These are phyloP conservation scores for Collybiopsis luxurians DNA, from an alignment of 768 basidiomycete genomes.

Conservation along the genomic window DNA sequence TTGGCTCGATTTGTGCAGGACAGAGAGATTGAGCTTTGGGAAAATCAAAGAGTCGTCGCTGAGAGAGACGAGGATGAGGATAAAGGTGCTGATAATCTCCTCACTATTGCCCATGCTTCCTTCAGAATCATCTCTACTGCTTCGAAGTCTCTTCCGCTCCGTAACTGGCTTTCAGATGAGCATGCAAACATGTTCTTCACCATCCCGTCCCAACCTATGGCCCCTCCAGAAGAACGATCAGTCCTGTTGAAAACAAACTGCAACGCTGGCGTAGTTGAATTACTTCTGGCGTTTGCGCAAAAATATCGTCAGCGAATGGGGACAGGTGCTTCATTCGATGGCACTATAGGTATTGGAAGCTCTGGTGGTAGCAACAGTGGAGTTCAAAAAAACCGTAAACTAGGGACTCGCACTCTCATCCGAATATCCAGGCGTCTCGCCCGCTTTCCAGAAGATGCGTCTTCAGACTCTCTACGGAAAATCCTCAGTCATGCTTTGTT, in stretches of 20 bases:
- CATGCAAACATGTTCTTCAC: slow-evolving; percentile 73
- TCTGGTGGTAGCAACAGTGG: neutral
- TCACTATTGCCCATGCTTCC: slow-evolving; percentile 51
- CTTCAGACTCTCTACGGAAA: slow-evolving; percentile 36
- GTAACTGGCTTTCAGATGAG: slow-evolving; percentile 66
- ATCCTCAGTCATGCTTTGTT: slow-evolving; percentile 50
- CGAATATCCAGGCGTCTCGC: slow-evolving; percentile 52
- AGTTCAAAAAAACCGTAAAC: slow-evolving; percentile 56
- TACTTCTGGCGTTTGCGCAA: slow-evolving; percentile 51
- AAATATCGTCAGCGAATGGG: slow-evolving; percentile 46
- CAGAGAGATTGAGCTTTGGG: slow-evolving; percentile 65
- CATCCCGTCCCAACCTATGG: slow-evolving; percentile 60
- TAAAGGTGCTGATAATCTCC: slow-evolving; percentile 11
- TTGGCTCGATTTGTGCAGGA: slow-evolving; percentile 59
- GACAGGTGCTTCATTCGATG: slow-evolving; percentile 44
- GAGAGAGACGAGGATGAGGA: slow-evolving; percentile 47
- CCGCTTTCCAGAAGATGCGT: slow-evolving; percentile 34
- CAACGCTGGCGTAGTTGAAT: slow-evolving; percentile 28
- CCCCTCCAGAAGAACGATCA: slow-evolving; percentile 42
- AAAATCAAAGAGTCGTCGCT: slow-evolving; percentile 54
- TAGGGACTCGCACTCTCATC: slow-evolving; percentile 59
- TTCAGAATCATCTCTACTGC: slow-evolving; percentile 63
- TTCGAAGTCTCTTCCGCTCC: slow-evolving; percentile 61
- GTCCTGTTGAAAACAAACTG: slow-evolving; percentile 55
- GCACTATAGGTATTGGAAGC: slow-evolving; percentile 7